These are phyloP conservation scores for Pyrenochaeta sp. DNA, from an alignment of 2,329 filamentous ascomycete species.

Conservation along the genomic window DNA sequence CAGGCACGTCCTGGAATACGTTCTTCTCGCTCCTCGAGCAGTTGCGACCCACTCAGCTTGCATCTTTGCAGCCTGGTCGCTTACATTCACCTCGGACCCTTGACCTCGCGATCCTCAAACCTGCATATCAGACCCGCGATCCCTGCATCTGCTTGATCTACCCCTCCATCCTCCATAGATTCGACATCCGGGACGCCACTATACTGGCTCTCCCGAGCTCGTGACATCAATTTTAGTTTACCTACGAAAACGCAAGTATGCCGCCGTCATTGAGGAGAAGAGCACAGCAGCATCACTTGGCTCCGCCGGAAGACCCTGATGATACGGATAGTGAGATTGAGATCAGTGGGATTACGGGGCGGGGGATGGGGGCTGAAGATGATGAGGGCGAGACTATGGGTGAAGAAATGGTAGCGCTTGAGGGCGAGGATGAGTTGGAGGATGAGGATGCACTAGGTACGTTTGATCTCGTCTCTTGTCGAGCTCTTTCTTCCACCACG, in stretches of 20 bases:
- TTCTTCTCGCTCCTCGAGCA: background rate
- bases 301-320: conserved; percentile 26
- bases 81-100: conserved; percentile 11
- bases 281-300: conserved; percentile 24
- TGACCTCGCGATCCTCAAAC: conserved; percentile 11
- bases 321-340: conserved; percentile 42
- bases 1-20: background rate
- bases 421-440: conserved; percentile 60
- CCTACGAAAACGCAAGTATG: conserved; percentile 26
- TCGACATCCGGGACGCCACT: background rate
- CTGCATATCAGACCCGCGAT: conserved; percentile 9
- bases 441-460: conserved; percentile 36
- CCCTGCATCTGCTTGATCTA: conserved; percentile 11
- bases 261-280: conserved; percentile 39
- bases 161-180: background rate
- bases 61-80: conserved; percentile 5
- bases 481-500: background rate
- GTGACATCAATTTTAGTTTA: conserved; percentile 12
- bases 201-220: conserved; percentile 2
- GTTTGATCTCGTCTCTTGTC: conserved; percentile 6
- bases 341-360: conserved; percentile 9
- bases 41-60: conserved; percentile 1
- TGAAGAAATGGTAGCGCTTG: conserved; percentile 34
- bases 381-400: conserved; percentile 34
- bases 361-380: conserved; percentile 21